A percentile compares a stretch with the other conserved stretches of the same genome.
These are phyloP conservation scores for Podila minutissima DNA, from an alignment of 192 early-diverging fungal species.

Conservation along the genomic window DNA sequence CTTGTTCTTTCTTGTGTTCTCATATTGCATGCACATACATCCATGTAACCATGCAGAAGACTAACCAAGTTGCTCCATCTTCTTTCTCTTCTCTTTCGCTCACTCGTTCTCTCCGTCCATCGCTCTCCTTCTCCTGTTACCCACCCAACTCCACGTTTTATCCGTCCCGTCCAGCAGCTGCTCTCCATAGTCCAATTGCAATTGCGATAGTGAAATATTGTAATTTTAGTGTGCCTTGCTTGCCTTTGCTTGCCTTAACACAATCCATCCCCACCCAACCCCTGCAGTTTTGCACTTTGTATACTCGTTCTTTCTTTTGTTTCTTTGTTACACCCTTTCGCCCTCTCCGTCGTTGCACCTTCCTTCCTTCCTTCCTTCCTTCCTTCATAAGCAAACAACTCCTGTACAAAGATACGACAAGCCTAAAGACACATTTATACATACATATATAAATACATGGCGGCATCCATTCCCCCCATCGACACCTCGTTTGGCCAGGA, in stretches of 20 bases:
- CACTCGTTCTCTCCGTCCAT: not conserved
- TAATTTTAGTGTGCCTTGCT: not conserved
- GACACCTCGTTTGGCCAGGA: constrained; percentile 23
- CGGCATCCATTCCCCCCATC: constrained; percentile 9
- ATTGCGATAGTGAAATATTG: constrained; percentile 1
- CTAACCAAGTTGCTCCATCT: not conserved
- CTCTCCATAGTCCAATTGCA: not conserved
- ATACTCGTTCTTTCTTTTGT: too few relatives aligned
- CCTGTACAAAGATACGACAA: not conserved
- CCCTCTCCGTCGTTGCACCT: not conserved
- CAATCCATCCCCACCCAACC: not conserved
- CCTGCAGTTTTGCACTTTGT: not conserved
- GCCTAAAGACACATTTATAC: not conserved
- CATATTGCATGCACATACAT: too few relatives aligned
- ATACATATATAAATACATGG: not conserved
- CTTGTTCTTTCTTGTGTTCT: not conserved
- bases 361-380: too few relatives aligned
- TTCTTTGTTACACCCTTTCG: not conserved
- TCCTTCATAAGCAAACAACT: not conserved
- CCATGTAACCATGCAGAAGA: not conserved
- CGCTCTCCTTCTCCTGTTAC: not conserved
- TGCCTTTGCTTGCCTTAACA: not conserved
- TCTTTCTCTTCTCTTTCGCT: not conserved
- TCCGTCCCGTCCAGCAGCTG: not conserved
- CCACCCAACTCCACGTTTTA: not conserved